A percentile compares a stretch with the other conserved stretches of the same genome.
phyloP scores from a whole-genome alignment of 2,329 filamentous ascomycete genomes.

The Aaosphaeria arxii region DNA sequence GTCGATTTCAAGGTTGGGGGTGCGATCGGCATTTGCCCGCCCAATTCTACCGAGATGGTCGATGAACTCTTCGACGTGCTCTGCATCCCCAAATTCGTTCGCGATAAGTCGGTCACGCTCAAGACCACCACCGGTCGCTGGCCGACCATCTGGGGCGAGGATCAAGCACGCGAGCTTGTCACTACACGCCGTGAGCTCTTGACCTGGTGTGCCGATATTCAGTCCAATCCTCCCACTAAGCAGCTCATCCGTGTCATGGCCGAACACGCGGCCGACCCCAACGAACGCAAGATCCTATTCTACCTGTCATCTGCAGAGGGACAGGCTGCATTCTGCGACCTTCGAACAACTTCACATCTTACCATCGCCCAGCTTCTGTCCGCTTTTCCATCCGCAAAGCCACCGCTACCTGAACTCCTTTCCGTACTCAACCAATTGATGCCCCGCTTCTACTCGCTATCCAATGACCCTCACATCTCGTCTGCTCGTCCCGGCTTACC shows the following conservation, averaged over 20 bases:
- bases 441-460: constrained; percentile 97
- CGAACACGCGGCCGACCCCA: constrained; percentile 74
- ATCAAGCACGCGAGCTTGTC: constrained; percentile 77
- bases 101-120: constrained; percentile 78
- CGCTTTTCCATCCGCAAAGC: constrained; percentile 89
- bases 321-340: constrained; percentile 86
- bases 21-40: constrained; percentile 88
- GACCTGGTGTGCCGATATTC: constrained; percentile 92
- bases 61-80: constrained; percentile 82
- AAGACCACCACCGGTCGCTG: constrained; percentile 80
- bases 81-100: constrained; percentile 74
- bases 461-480: constrained; percentile 86
- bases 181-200: constrained; percentile 90
- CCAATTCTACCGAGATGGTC: constrained; percentile 74
- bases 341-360: constrained; percentile 82
- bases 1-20: constrained; percentile 96
- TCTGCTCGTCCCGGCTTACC: constrained; percentile 66
- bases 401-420: constrained; percentile 78
- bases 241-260: constrained; percentile 78
- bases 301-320: constrained; percentile 88
- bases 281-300: constrained; percentile 84
- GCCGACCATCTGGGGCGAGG: constrained; percentile 98
- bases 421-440: constrained; percentile 82
- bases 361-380: constrained; percentile 81
- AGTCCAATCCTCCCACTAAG: constrained; percentile 90